Conservation (phyloP, 305 asterid genomes). For the Solanum chacoense region DNA sequence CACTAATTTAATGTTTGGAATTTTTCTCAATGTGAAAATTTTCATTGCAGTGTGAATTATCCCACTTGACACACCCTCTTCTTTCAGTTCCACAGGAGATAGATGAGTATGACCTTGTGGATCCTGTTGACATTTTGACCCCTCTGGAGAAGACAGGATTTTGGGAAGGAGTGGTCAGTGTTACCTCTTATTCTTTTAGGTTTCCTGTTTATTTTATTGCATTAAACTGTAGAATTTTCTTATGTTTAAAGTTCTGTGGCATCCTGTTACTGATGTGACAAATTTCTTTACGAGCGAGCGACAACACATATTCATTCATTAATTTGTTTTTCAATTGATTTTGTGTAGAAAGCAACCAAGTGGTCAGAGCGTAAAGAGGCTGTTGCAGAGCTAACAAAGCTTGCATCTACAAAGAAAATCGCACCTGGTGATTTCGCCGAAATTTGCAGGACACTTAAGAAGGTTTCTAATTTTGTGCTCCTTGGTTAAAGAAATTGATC, state of each 20-base stretch:
- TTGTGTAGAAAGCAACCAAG: constrained; percentile 84
- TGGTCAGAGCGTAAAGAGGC: constrained; percentile 99
- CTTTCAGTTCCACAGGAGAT: constrained; percentile 83
- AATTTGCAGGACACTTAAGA: constrained; percentile 88
- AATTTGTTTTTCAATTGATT: neutral
- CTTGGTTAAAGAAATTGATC: neutral
- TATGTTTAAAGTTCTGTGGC: neutral
- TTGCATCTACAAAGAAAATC: constrained; percentile 88
- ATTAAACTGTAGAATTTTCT: neutral
- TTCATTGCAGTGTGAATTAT: neutral
- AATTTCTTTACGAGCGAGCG: constrained; percentile 13
- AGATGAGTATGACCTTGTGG: constrained; percentile 96
- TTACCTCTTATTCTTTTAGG: constrained; percentile 8
- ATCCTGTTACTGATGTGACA: neutral
- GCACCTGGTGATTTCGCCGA: constrained; percentile 97
- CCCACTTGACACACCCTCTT: constrained; percentile 20
- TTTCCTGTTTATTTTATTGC: neutral
- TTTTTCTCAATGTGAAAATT: neutral
- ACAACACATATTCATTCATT: neutral
- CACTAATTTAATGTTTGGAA: neutral
- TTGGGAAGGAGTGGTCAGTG: constrained; percentile 98
- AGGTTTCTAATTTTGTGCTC: constrained; percentile 28
- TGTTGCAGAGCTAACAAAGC: constrained; percentile 90
- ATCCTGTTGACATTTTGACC: constrained; percentile 91
- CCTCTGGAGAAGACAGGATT: constrained; percentile 98